A percentile compares a stretch with the other conserved stretches of the same genome.
These are phyloP conservation scores for Rostrohypoxylon terebratum DNA, from an alignment of 495 filamentous ascomycete genomes.

Conservation along the genomic window DNA sequence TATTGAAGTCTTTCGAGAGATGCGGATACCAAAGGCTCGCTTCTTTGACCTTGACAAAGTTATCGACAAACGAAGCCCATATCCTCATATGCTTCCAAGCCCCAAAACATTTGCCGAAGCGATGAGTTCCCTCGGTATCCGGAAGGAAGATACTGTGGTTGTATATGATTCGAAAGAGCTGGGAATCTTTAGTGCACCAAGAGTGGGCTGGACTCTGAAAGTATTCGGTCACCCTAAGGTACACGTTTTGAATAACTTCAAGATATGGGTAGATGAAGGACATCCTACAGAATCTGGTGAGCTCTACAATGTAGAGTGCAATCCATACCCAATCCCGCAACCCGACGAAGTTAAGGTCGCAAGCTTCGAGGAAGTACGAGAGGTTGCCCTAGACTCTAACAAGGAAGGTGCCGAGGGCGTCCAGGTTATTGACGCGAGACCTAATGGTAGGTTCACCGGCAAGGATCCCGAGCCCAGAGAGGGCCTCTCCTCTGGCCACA, in stretches of 20 bases:
- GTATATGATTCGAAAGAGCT: slow-evolving; percentile 91
- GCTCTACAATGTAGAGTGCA: slow-evolving; percentile 69
- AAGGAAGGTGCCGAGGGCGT: slow-evolving; percentile 84
- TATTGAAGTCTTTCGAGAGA: slow-evolving; percentile 76
- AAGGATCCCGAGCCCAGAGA: slow-evolving; percentile 86
- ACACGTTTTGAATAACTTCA: slow-evolving; percentile 94
- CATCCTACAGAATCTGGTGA: slow-evolving; percentile 83
- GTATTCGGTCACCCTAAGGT: slow-evolving; percentile 92
- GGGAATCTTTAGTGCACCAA: slow-evolving; percentile 92
- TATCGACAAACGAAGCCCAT: slow-evolving; percentile 86
- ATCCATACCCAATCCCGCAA: slow-evolving; percentile 65
- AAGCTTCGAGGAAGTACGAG: slow-evolving; percentile 80
- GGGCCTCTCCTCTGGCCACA: slow-evolving; percentile 89
- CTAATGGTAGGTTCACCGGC: slow-evolving; percentile 81
- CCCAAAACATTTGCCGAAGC: slow-evolving; percentile 82
- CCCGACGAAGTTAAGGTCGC: slow-evolving; percentile 62
- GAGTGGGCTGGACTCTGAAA: slow-evolving; percentile 91
- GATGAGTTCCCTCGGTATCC: slow-evolving; percentile 89
- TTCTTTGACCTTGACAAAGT: slow-evolving; percentile 97
- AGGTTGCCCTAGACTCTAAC: slow-evolving; percentile 76
- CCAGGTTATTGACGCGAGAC: slow-evolving; percentile 91
- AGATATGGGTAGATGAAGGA: slow-evolving; percentile 84
- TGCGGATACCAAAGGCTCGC: slow-evolving; percentile 85
- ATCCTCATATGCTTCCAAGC: slow-evolving; percentile 96
- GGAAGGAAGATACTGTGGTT: slow-evolving; percentile 85